Evolutionary conservation across 371 early-diverging fungal species (phyloP), one percentile per base, ranked within the genome.

Genomic region (Syncephalastrum racemosum): DNA sequence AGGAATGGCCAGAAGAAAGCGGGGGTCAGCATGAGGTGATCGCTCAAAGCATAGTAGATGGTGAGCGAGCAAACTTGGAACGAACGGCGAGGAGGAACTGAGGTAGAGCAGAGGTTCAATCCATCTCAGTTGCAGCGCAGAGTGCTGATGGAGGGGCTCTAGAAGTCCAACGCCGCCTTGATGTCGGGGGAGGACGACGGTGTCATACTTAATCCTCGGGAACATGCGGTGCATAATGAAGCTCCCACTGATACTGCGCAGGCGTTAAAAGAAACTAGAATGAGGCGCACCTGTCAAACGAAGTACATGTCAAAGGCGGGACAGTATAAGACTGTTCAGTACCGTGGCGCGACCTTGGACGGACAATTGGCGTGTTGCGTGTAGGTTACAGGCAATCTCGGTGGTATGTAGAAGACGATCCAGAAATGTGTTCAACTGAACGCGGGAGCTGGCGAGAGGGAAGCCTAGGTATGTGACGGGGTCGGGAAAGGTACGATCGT

Each of bases 301-400:
- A 0, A 65, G 47, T 3, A 66, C 44, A 53, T 73, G 66, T 68
- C 73, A 73, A 1, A 63, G 41, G 8, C 52, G 54, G 6, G 62
- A 59, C 15, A 73, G 59, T 2, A 66, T 46, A 1, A 73, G 31
- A 5, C 62, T 49, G 43, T 65, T 73, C 1, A 63, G 23, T 1
- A 66, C 46, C 8, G 56, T 63, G 2, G 59, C 55, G 2, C 58
- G 12, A n/a, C 67, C 70, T 0, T 56, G 51, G 1, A 73, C 49
- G 19, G 67, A 67, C 0, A 73, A 47, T 1, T 44, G 18, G 0
- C 67, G 53, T 1, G 24, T 22, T 2, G 7, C 24, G 13, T 63
- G 64, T 0, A 67, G 18, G 2, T 51, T 13, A 18, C 61, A 46
- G 20, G 42, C 41, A 0, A 4, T 3, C 23, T 55, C 3, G 4